Evolutionary conservation across 805 yeast species (phyloP).

Genomic region (Candida nanaspora): DNA sequence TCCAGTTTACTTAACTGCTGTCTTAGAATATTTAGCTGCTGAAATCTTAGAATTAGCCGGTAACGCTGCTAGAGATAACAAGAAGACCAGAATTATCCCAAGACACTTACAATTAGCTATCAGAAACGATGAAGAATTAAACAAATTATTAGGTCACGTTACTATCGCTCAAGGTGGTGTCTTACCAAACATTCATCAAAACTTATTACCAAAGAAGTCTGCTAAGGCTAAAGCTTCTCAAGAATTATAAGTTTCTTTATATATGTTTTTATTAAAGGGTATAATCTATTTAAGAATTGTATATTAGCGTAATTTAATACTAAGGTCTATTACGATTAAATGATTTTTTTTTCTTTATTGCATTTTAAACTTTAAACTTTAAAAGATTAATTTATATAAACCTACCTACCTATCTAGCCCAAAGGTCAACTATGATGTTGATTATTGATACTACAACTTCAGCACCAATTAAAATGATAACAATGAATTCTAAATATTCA

Average conservation of each 20-base stretch:
- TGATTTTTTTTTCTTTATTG: not conserved
- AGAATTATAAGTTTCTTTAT: conserved; percentile 36
- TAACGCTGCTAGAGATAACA: conserved; percentile 97
- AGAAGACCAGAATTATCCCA: conserved; percentile 98
- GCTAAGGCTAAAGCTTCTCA: conserved; percentile 50
- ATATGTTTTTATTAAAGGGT: conserved; percentile 5
- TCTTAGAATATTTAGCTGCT: conserved; percentile 93
- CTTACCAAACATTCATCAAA: conserved; percentile 92
- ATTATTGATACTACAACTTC: conserved; percentile 85
- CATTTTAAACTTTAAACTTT: not conserved
- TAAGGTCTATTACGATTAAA: conserved; percentile 1
- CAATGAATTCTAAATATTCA: conserved; percentile 86
- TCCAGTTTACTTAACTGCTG: conserved; percentile 96
- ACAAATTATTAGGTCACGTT: conserved; percentile 86
- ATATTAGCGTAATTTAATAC: conserved; percentile 19
- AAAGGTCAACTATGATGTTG: conserved; percentile 48
- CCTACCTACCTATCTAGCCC: conserved; percentile 11
- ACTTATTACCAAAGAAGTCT: conserved; percentile 65
- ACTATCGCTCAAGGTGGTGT: conserved; percentile 99
- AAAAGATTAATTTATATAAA: too few relatives aligned
- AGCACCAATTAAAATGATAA: conserved; percentile 83
- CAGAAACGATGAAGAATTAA: conserved; percentile 98
- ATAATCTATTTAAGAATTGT: conserved; percentile 15
- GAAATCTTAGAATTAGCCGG: conserved; percentile 98
- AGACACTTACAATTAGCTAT: conserved; percentile 98